Evolutionary conservation across 2,329 filamentous ascomycete genomes (phyloP).

Genomic region (Calonectria crousiana): DNA sequence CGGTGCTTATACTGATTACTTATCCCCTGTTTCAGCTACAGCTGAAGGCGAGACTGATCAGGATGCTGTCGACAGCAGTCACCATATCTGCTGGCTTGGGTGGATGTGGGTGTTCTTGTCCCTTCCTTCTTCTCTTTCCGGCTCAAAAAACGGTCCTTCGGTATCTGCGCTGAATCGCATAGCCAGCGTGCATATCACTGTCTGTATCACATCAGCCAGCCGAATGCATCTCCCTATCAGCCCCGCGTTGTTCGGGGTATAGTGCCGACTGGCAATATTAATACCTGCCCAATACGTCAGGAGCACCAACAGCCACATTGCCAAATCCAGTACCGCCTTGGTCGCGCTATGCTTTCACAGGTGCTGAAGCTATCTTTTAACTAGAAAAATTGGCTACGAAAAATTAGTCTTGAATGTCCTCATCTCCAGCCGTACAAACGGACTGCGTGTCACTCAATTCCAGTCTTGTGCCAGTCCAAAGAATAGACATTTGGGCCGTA

Average conservation of each 20-base stretch:
- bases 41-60: too few relatives aligned
- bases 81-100: too few relatives aligned
- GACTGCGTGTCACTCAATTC: neutral
- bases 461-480: neutral
- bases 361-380: neutral
- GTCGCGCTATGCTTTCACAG: neutral
- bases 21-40: too few relatives aligned
- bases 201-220: neutral
- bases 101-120: too few relatives aligned
- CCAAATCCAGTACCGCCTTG: neutral
- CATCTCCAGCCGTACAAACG: neutral
- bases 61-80: too few relatives aligned
- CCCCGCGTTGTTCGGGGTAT: neutral
- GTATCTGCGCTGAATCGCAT: too few relatives aligned
- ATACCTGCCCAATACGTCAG: neutral
- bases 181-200: too few relatives aligned
- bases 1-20: too few relatives aligned
- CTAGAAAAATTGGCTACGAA: neutral
- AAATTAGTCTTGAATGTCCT: neutral
- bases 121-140: too few relatives aligned
- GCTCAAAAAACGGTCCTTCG: too few relatives aligned
- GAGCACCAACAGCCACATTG: neutral
- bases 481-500: neutral
- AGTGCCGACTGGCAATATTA: neutral
- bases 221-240: neutral